phyloP scores from a whole-genome alignment of 306 rosid species.

The Hippophae tibetana region DNA sequence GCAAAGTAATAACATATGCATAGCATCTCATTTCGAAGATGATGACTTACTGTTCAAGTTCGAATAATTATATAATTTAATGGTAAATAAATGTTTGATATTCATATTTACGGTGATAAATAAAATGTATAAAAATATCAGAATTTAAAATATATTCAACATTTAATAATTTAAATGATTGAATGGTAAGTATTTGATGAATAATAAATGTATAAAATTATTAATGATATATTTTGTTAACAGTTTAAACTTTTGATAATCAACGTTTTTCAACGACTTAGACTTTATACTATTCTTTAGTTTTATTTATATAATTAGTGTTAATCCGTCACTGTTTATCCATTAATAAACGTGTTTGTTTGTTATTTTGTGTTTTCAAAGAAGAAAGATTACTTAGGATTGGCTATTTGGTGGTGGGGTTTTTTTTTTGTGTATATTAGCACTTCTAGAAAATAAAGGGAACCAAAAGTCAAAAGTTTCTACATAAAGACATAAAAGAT shows the following conservation, averaged over 20 bases:
- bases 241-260: background rate
- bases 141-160: too few relatives aligned
- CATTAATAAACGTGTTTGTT: constrained; percentile 10
- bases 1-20: background rate
- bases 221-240: too few relatives aligned
- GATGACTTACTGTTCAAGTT: background rate
- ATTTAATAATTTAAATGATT: too few relatives aligned
- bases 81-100: too few relatives aligned
- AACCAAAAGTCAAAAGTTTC: background rate
- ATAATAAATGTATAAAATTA: too few relatives aligned
- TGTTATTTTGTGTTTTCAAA: background rate
- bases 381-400: background rate
- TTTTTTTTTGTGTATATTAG: background rate
- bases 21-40: constrained; percentile 5
- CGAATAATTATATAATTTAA: too few relatives aligned
- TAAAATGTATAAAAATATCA: too few relatives aligned
- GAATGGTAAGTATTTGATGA: too few relatives aligned
- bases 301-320: background rate
- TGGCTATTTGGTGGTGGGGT: too few relatives aligned
- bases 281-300: background rate
- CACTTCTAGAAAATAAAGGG: constrained; percentile 23
- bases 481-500: too few relatives aligned
- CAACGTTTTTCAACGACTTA: constrained; percentile 10
- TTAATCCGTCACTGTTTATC: constrained; percentile 6
- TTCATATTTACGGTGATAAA: too few relatives aligned